phyloP scores from a whole-genome alignment of 176 grass and related monocot species.

The Miscanthus lutarioriparius region DNA sequence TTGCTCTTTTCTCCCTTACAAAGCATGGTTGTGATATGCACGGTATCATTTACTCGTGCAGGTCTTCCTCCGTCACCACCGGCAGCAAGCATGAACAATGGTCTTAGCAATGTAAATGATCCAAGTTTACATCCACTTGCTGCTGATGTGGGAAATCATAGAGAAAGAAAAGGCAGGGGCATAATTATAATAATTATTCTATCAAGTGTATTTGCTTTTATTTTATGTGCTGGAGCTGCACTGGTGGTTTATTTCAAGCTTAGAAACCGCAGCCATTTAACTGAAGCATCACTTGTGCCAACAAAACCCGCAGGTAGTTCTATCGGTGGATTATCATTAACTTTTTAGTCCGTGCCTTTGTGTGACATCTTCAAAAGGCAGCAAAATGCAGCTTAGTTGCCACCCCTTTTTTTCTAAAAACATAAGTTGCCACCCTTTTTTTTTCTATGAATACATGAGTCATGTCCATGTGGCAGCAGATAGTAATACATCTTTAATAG shows the following conservation, averaged over 20 bases:
- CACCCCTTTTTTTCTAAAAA: constrained; percentile 13
- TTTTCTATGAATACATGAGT: not conserved
- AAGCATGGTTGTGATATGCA: not conserved
- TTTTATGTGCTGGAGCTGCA: constrained; percentile 72
- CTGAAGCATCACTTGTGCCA: constrained; percentile 39
- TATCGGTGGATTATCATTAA: not conserved
- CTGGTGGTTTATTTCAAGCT: constrained; percentile 72
- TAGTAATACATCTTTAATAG: not conserved
- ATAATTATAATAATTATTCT: constrained; percentile 75
- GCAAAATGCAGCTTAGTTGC: constrained; percentile 15
- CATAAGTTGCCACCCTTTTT: not conserved
- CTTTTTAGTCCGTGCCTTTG: constrained; percentile 21
- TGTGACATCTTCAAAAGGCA: not conserved
- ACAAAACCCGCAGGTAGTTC: constrained; percentile 75
- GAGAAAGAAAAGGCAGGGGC: constrained; percentile 56
- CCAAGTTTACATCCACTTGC: constrained; percentile 60
- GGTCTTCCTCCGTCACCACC: constrained; percentile 81
- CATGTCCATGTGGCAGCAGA: not conserved
- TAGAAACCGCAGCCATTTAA: constrained; percentile 46
- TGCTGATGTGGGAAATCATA: constrained; percentile 63
- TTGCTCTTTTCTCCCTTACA: not conserved
- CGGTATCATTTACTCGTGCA: constrained; percentile 46
- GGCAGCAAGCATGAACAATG: constrained; percentile 50
- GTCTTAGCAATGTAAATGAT: constrained; percentile 58
- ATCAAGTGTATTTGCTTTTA: constrained; percentile 71